Evolutionary conservation across 2,329 filamentous ascomycete species (phyloP), one percentile per base, ranked within the genome.

Genomic region (Myriosclerotinia scirpicola): DNA sequence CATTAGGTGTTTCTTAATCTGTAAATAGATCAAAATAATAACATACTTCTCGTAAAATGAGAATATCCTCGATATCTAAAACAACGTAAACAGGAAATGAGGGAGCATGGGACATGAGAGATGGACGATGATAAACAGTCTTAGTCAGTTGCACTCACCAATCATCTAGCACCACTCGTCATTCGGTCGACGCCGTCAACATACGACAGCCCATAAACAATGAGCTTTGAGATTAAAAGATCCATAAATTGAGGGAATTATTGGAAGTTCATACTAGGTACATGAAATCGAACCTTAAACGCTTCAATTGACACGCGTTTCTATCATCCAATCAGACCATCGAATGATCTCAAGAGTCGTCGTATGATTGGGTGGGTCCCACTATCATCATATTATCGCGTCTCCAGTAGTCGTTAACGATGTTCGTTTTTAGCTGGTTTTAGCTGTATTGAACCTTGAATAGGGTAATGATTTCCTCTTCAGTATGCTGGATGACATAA

Each of bases 221-320:
- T 34, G 38, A 8, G n/a, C 26, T 56, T 42, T 56, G 38, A 42
- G 17, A 40, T 30, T 22, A n/a, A 3, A 22, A 34, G 56, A 48
- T 48, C 42, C 56, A 60, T 60, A 36, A 60, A 36, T 48, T 48
- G 56, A 60, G 42, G 56, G 56, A 48, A 48, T 60, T 48, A 58
- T 34, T 20, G 8, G 11, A 30, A 26, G 7, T 58, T 9, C 36
- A 22, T 48, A 22, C 6, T 34, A 22, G 2, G 30, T 34, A 34
- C 30, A 34, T 34, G 30, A 42, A 34, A 14, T 36, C 7, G 26
- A 60, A 60, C 42, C 20, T 60, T 60, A 12, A 48, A 50, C 14
- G 7, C 20, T 22, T 48, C 34, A 22, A 38, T 60, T 26, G n/a
- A 50, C 34, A 50, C 30, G 44, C 56, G 56, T 38, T 50, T 60